These are phyloP conservation scores for Claviceps citrina DNA, from an alignment of 2,329 filamentous ascomycete genomes.

Conservation along the genomic window DNA sequence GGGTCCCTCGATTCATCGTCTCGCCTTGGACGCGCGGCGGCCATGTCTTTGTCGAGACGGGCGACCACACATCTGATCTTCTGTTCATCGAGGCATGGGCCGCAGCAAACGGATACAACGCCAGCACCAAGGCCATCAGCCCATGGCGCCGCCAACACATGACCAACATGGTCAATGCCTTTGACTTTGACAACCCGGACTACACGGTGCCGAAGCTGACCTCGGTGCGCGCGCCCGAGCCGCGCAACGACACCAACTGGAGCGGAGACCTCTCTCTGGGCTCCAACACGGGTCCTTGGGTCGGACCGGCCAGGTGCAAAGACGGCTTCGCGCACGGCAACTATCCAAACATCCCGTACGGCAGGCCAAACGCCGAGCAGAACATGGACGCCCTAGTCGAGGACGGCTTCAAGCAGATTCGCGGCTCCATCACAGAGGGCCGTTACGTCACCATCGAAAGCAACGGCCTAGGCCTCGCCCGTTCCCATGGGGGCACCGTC, in stretches of 20 bases:
- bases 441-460: constrained; percentile 34
- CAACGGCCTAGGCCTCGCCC: constrained; percentile 23
- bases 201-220: constrained; percentile 6
- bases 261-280: constrained; percentile 8
- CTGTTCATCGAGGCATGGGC: constrained; percentile 34
- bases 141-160: constrained; percentile 16
- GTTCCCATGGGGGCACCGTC: constrained; percentile 13
- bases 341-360: constrained; percentile 7
- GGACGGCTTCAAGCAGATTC: constrained; percentile 35
- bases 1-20: constrained; percentile 36
- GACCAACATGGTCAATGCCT: constrained; percentile 18
- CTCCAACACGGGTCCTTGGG: constrained; percentile 9
- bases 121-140: constrained; percentile 15
- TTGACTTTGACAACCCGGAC: constrained; percentile 24
- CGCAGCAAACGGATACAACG: constrained; percentile 13
- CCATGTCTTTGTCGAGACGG: constrained; percentile 37
- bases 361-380: constrained; percentile 43
- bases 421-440: constrained; percentile 36
- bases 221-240: constrained; percentile 13
- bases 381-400: constrained; percentile 63
- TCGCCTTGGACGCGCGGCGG: constrained; percentile 38
- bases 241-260: constrained; percentile 14
- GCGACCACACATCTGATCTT: constrained; percentile 38
- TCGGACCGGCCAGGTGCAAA: constrained; percentile 8
- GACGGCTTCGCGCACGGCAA: constrained; percentile 17